These are phyloP conservation scores for Phtheirospermum japonicum DNA, from an alignment of 257 asterid species.

Conservation along the genomic window DNA sequence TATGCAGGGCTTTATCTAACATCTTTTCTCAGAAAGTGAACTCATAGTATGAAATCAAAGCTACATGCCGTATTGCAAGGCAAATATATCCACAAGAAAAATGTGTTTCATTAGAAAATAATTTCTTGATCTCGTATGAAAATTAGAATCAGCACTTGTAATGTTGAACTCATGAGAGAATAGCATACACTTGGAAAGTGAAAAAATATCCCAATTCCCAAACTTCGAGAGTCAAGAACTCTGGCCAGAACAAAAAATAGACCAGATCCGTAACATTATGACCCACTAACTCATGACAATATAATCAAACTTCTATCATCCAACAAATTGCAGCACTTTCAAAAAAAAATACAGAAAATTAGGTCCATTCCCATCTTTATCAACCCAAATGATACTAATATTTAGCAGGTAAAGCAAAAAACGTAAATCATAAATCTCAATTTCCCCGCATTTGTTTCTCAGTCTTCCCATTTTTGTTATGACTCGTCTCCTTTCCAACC, in stretches of 20 bases:
- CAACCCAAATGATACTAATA: neutral
- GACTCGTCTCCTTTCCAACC: neutral
- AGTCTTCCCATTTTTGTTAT: constrained; percentile 1
- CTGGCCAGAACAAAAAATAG: neutral
- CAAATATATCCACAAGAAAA: neutral
- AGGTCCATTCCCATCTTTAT: neutral
- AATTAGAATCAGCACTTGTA: neutral
- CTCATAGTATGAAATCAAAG: constrained; percentile 7
- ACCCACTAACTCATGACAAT: neutral
- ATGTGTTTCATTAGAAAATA: neutral
- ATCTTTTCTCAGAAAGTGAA: neutral
- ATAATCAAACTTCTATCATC: neutral
- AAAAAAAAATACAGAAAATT: neutral
- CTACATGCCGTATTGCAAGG: neutral
- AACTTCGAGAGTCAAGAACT: neutral
- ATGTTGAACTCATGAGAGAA: neutral
- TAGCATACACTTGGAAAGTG: neutral
- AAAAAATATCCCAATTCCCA: neutral
- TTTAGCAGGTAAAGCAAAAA: constrained; percentile 5
- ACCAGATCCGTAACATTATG: neutral
- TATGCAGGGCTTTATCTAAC: neutral
- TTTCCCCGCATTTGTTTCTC: neutral
- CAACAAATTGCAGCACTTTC: neutral
- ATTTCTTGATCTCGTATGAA: neutral
- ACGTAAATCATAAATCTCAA: constrained; percentile 10